Percentiles rank a stretch among this genome's conserved stretches.
Evolutionary conservation across 352 stramenopile genomes (phyloP).

Genomic region (Phytopythium cucurbitacearum): DNA sequence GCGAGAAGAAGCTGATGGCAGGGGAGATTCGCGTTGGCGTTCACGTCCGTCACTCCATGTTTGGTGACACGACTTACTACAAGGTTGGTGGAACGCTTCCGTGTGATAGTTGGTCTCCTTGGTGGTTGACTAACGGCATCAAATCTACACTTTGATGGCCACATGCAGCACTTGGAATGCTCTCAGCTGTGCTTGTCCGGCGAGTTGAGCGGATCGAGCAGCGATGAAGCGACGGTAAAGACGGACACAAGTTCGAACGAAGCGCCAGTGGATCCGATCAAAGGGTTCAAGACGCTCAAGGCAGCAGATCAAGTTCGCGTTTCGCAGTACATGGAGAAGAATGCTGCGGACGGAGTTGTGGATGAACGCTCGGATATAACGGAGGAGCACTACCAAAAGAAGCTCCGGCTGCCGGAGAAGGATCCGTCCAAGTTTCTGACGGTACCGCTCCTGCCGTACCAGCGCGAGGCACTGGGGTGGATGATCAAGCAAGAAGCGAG

Average conservation of each 20-base stretch:
- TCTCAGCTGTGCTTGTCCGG: constrained; percentile 13
- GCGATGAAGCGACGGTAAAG: background rate
- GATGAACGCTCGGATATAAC: constrained; percentile 67
- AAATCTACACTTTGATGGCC: too few species aligned
- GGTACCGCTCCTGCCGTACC: constrained; percentile 96
- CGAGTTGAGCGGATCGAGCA: constrained; percentile 13
- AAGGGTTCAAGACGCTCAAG: constrained; percentile 37
- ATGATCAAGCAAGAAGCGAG: constrained; percentile 90
- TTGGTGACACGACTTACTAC: constrained; percentile 75
- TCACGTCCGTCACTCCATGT: constrained; percentile 70
- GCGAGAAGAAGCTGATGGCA: constrained; percentile 52
- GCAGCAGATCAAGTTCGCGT: constrained; percentile 41
- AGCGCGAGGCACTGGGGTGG: constrained; percentile 97
- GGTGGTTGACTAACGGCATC: too few species aligned
- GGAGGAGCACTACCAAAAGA: constrained; percentile 73
- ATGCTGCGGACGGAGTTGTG: constrained; percentile 39
- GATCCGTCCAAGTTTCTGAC: constrained; percentile 77
- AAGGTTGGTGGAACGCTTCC: constrained; percentile 24
- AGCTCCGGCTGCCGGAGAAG: constrained; percentile 58
- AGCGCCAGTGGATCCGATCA: constrained; percentile 29
- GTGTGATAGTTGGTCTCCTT: too few species aligned
- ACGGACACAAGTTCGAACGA: constrained; percentile 9
- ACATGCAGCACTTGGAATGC: constrained; percentile 30
- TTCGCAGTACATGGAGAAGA: constrained; percentile 51
- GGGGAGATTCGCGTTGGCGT: constrained; percentile 51